Base-by-base conservation (phyloP, 2,329 filamentous ascomycete species). In the Apiospora aurea region DNA sequence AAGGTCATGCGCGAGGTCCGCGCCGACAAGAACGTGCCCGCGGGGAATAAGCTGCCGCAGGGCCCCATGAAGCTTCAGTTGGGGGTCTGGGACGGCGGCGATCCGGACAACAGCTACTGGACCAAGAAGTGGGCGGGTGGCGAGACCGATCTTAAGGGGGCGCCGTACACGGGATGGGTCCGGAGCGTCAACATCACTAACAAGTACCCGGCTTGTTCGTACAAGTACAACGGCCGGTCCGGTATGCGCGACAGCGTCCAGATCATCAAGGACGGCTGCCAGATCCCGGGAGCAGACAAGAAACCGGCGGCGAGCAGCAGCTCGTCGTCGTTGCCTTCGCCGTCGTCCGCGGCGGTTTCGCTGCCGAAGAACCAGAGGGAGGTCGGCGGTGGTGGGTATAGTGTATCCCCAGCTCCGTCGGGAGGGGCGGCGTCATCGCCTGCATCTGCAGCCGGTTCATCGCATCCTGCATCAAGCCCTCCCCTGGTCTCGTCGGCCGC, bases 71-170 rank as follows among this genome's bases (percentile, higher is more conserved):
- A 80, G 70, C 72, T 80, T 14, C 78, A 80, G 67, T 71, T 80
- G 21, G 79, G 79, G 49, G 73, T 79, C 51, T 80, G 79, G 79
- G 78, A 76, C 69, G 79, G 78, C 16, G 78, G 79, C 1, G 79
- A 80, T 18, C 74, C 78, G 24, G 73, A 70, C 13, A 79, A 79
- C 41, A 77, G 73, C 67, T 72, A 76, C 49, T 78, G 76, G 75
- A 80, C 79, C 29, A 78, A 76, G 29, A 72, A 79, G 71, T 80
- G 79, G 79, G 79, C 79, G 67, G 79, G 79, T 21, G 78, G 79
- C 16, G 75, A 78, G 70, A 77, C 79, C 29, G 76, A 80, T 64
- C 72, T 77, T 73, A 76, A 73, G 11, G 69, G 61, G 0, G 75
- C 67, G 64, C 79, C 79, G 6, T 80, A 80, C 67, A 79, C 75